These are phyloP conservation scores for Pseudocercospora macadamiae DNA, from an alignment of 2,329 filamentous ascomycete species.

Conservation along the genomic window DNA sequence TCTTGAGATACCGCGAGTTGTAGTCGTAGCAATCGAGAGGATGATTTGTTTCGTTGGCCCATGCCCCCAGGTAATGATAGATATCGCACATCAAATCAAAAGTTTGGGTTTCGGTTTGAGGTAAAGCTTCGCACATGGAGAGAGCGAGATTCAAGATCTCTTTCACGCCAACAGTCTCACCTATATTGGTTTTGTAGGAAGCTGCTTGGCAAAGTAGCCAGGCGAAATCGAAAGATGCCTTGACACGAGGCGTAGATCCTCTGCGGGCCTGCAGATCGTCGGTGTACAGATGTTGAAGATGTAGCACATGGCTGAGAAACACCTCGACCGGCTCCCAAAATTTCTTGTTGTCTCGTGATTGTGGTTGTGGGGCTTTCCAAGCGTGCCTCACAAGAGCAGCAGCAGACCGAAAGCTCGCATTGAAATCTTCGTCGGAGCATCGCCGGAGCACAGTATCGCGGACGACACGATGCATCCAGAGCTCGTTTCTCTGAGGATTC, in stretches of 20 bases:
- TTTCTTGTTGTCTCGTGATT: neutral
- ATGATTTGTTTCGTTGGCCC: slow-evolving; percentile 19
- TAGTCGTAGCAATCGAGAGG: slow-evolving; percentile 2
- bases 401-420: slow-evolving; percentile 4
- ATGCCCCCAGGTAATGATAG: slow-evolving; percentile 10
- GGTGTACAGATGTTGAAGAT: slow-evolving; percentile 1
- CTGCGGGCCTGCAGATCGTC: neutral
- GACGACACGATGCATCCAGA: slow-evolving; percentile 12
- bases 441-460: neutral
- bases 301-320: slow-evolving; percentile 7
- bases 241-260: neutral
- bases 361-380: neutral
- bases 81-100: slow-evolving; percentile 11
- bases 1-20: neutral
- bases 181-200: neutral
- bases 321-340: slow-evolving; percentile 7
- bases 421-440: neutral
- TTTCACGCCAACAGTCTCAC: slow-evolving; percentile 6
- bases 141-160: slow-evolving; percentile 1
- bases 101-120: neutral
- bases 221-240: neutral
- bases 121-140: neutral
- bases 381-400: neutral
- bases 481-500: slow-evolving; percentile 1
- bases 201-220: neutral